Evolutionary conservation across 345 rosid species (phyloP).

Genomic region (Eutrema yunnanense): DNA sequence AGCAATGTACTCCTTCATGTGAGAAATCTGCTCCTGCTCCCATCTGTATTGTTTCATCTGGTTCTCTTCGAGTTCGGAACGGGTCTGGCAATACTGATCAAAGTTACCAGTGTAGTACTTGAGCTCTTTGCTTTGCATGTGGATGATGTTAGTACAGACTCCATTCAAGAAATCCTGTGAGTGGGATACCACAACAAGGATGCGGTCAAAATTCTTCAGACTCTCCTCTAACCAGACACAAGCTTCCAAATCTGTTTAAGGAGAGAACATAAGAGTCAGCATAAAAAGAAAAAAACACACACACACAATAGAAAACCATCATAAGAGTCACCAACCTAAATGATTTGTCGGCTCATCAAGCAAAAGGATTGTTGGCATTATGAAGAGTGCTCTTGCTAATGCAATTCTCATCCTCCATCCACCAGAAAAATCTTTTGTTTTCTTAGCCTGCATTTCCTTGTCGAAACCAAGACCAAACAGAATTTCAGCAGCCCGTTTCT

Average conservation of each 20-base stretch:
- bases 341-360: constrained; percentile 99
- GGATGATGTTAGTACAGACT: constrained; percentile 92
- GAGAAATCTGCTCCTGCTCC: constrained; percentile 99
- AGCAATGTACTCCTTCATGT: constrained; percentile 99
- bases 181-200: constrained; percentile 92
- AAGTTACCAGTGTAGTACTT: constrained; percentile 86
- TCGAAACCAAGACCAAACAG: constrained; percentile 91
- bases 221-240: constrained; percentile 99
- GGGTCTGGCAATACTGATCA: constrained; percentile 96
- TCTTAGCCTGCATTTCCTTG: constrained; percentile 91
- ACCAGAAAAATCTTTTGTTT: constrained; percentile 92
- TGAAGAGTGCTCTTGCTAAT: constrained; percentile 87
- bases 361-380: constrained; percentile 86
- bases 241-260: constrained; percentile 82
- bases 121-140: constrained; percentile 86
- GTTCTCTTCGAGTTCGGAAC: constrained; percentile 90
- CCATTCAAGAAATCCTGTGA: constrained; percentile 98
- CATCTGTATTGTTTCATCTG: constrained; percentile 99
- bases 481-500: constrained; percentile 98
- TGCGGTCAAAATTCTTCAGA: constrained; percentile 84
- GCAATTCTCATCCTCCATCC: constrained; percentile 99
- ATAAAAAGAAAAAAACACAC: neutral
- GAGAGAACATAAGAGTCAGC: neutral
- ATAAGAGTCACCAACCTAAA: constrained; percentile 49
- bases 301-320: neutral